Evolutionary conservation across 441 rosid genomes (phyloP).

Genomic region (Pelargonium fulgidum): DNA sequence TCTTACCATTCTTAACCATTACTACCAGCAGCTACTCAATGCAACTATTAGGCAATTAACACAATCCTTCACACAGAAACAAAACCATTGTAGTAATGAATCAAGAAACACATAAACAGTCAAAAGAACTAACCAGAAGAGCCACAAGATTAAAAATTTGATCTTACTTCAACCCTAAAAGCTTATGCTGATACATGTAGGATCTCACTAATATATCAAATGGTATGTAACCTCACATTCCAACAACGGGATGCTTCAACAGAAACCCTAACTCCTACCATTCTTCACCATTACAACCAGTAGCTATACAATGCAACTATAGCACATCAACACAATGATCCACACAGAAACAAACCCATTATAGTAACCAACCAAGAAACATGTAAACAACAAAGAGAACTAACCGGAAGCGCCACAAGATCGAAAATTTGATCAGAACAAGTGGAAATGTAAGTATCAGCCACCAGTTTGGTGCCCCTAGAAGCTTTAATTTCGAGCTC

Average conservation of each 20-base stretch:
- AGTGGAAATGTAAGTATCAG: constrained; percentile 60
- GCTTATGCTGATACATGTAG: too few species aligned
- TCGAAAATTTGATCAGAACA: constrained; percentile 61
- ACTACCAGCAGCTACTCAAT: not conserved
- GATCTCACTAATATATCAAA: too few species aligned
- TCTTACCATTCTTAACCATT: too few species aligned
- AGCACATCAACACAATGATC: too few species aligned
- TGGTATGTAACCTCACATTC: too few species aligned
- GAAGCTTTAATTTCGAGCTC: constrained; percentile 76
- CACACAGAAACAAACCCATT: not conserved
- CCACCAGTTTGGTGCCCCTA: constrained; percentile 62
- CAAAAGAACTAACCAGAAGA: not conserved
- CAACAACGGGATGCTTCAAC: too few species aligned
- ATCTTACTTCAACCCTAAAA: not conserved
- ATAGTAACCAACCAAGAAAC: constrained; percentile 1
- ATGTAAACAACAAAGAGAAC: constrained; percentile 23
- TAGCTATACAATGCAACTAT: not conserved
- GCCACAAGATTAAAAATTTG: too few species aligned
- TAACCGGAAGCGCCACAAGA: constrained; percentile 85
- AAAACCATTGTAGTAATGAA: not conserved
- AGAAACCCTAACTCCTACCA: too few species aligned
- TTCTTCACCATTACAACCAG: not conserved
- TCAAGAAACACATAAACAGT: not conserved
- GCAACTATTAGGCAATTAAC: not conserved
- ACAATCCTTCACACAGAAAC: not conserved